A percentile compares a stretch with the other conserved stretches of the same genome.
phyloP scores from a whole-genome alignment of 2,329 filamentous ascomycete species.

The Penicillium sclerotigenum region DNA sequence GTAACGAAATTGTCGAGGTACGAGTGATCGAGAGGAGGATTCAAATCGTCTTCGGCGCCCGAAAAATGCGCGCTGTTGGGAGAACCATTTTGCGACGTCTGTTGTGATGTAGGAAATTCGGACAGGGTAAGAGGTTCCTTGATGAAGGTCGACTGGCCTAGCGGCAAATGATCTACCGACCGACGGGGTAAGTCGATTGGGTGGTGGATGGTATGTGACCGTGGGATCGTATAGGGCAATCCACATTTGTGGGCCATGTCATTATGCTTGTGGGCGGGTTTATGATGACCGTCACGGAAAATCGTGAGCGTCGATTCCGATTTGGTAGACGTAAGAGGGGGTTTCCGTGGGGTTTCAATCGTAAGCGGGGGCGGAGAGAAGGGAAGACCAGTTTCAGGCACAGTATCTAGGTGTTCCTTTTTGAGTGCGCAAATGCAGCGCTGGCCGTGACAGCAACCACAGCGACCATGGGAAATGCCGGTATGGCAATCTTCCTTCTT shows the following conservation, averaged over 20 bases:
- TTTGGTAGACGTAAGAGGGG: slow-evolving; percentile 55
- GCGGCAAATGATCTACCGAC: slow-evolving; percentile 53
- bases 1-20: slow-evolving; percentile 31
- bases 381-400: slow-evolving; percentile 47
- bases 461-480: slow-evolving; percentile 38
- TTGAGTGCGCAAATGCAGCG: slow-evolving; percentile 61
- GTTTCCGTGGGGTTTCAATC: slow-evolving; percentile 51
- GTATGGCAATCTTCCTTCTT: slow-evolving; percentile 54
- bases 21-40: slow-evolving; percentile 31
- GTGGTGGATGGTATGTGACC: slow-evolving; percentile 51
- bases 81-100: slow-evolving; percentile 42
- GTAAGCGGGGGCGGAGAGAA: slow-evolving; percentile 37
- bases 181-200: slow-evolving; percentile 47
- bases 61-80: slow-evolving; percentile 39
- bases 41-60: slow-evolving; percentile 23
- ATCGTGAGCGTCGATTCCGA: slow-evolving; percentile 60
- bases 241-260: slow-evolving; percentile 62
- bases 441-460: slow-evolving; percentile 56
- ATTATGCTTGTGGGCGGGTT: slow-evolving; percentile 63
- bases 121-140: slow-evolving; percentile 29
- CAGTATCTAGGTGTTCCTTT: slow-evolving; percentile 54
- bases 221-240: slow-evolving; percentile 61
- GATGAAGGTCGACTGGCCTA: slow-evolving; percentile 32
- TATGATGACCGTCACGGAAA: slow-evolving; percentile 63
- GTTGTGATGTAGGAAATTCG: slow-evolving; percentile 18